Conservation (phyloP, 73 alveolate species). For the Paramecium primaurelia region DNA sequence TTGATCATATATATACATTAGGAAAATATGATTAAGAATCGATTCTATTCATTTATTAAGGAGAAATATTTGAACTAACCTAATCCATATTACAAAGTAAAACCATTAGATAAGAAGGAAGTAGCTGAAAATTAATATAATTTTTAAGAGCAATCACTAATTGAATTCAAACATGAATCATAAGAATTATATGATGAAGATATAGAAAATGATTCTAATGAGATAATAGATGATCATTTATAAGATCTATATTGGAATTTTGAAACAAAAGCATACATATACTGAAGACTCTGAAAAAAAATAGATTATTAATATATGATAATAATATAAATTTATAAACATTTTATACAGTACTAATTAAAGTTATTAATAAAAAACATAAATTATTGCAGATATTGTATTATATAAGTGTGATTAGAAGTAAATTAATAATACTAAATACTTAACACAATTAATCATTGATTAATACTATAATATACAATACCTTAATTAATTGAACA, state of each 20-base stretch:
- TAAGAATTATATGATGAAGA: not conserved
- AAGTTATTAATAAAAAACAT: too few species aligned
- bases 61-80: not conserved
- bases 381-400: too few species aligned
- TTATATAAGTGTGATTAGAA: too few species aligned
- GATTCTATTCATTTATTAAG: not conserved
- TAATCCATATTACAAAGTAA: not conserved
- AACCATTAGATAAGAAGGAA: not conserved
- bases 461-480: too few species aligned
- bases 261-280: not conserved
- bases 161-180: not conserved
- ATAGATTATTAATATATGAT: too few species aligned
- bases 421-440: too few species aligned
- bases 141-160: not conserved
- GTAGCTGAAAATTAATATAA: not conserved
- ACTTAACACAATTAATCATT: not conserved
- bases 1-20: not conserved
- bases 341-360: too few species aligned
- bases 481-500: too few species aligned
- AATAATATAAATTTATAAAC: too few species aligned
- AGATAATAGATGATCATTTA: not conserved
- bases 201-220: not conserved
- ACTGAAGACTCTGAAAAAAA: not conserved
- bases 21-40: not conserved
- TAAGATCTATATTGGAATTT: not conserved